Percentiles rank a stretch among this genome's conserved stretches.
phyloP scores from a whole-genome alignment of 495 filamentous ascomycete genomes.

The Margaritispora aquatica region DNA sequence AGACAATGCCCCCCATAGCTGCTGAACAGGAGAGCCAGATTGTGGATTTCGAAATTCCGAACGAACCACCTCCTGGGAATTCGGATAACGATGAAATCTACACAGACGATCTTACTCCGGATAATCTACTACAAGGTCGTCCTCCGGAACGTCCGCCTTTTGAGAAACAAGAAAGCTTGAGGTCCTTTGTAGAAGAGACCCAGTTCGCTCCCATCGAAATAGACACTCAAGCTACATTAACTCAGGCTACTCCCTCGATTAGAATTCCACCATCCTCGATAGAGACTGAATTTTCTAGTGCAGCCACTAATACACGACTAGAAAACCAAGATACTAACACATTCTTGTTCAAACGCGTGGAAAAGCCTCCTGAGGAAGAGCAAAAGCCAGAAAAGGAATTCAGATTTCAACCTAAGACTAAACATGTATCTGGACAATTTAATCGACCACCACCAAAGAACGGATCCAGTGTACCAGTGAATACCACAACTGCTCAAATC shows the following conservation, averaged over 20 bases:
- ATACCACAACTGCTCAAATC: not conserved
- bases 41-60: not conserved
- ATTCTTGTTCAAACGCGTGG: not conserved
- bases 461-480: not conserved
- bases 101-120: not conserved
- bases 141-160: not conserved
- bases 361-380: not conserved
- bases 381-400: not conserved
- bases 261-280: not conserved
- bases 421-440: not conserved
- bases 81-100: not conserved
- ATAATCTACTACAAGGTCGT: not conserved
- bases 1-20: not conserved
- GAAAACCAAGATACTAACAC: no score
- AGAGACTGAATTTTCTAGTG: not conserved
- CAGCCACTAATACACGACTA: no score
- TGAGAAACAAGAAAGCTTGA: constrained; percentile 2
- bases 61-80: not conserved
- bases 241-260: not conserved
- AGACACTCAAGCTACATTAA: constrained; percentile 10
- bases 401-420: not conserved
- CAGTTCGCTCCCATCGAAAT: constrained; percentile 10
- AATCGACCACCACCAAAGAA: not conserved
- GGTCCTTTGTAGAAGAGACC: constrained; percentile 7
- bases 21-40: constrained; percentile 6